Percentiles rank a stretch among this genome's conserved stretches.
Evolutionary conservation across 345 rosid species (phyloP).

Genomic region (Eucalyptus guilfoylei): DNA sequence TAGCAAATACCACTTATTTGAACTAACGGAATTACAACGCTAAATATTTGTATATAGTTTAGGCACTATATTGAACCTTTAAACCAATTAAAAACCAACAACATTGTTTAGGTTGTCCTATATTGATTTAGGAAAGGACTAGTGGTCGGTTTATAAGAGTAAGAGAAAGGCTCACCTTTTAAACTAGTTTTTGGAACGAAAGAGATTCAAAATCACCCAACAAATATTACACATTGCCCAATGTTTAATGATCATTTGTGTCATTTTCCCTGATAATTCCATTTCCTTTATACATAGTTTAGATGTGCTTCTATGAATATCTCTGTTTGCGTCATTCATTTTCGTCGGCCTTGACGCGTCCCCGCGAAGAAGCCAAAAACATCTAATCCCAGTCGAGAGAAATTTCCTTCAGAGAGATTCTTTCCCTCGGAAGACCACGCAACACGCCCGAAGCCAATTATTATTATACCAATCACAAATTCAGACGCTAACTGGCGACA

Average conservation of each 20-base stretch:
- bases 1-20: not conserved
- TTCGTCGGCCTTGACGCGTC: not conserved
- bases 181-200: too few species aligned
- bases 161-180: too few species aligned
- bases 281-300: not conserved
- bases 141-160: rapidly evolving
- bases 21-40: not conserved
- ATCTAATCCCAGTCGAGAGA: not conserved
- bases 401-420: not conserved
- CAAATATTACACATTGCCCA: not conserved
- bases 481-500: not conserved
- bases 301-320: not conserved
- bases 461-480: not conserved
- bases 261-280: not conserved
- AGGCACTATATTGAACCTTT: not conserved
- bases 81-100: not conserved
- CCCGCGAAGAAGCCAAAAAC: not conserved
- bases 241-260: not conserved
- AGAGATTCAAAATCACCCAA: too few species aligned
- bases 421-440: not conserved
- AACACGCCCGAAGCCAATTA: not conserved
- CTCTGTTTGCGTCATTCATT: not conserved
- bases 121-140: too few species aligned
- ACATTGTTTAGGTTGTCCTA: too few species aligned
- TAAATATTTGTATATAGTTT: not conserved